Evolutionary conservation across 495 filamentous ascomycete species (phyloP), one percentile per base, ranked within the genome.

Genomic region (Glonium stellatum): DNA sequence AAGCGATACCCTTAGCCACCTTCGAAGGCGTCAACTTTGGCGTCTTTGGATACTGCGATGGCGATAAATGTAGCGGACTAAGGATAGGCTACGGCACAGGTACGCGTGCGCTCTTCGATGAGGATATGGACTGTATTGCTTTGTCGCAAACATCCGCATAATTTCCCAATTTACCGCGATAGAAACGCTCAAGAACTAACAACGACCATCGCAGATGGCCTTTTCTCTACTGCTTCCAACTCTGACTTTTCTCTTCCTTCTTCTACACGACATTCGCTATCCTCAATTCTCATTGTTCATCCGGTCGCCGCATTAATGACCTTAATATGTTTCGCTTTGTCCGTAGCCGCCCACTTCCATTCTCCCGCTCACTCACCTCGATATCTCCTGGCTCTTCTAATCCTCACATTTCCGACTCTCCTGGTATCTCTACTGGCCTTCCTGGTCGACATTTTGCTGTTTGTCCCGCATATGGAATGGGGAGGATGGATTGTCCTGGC

Each of bases 401-500:
- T 97, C 52, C 79, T 97, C 54, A 85, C 87, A 36, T 81, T 97
- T 56, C 81, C 95, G 46, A 92, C 90, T 4, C 82, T 97, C 35
- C 76, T 98, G 41, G 83, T 92, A 58, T 84, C 89, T 23, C 80
- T 97, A 10, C 77, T 97, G 23, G 87, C 90, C 21, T 97, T 98
- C 74, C 77, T 98, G 54, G 84, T 97, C 60, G 93, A 98, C 72
- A 88, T 98, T n/a, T 74, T 98, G 36, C 81, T 98, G 18, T 98
- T 98, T 69, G 88, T 96, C 23, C 93, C 93, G 36, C 93, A 97
- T 74, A 71, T 96, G 72, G 80, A 84, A 67, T 97, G 92, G 90
- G 93, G 89, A 63, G 92, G 92, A 60, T 98, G 92, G 82, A 83
- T 98, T 60, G 93, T 97, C 15, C 80, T 98, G 27, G 93, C 84